These are phyloP conservation scores for Glarea lozoyensis DNA, from an alignment of 495 filamentous ascomycete genomes.

Conservation along the genomic window DNA sequence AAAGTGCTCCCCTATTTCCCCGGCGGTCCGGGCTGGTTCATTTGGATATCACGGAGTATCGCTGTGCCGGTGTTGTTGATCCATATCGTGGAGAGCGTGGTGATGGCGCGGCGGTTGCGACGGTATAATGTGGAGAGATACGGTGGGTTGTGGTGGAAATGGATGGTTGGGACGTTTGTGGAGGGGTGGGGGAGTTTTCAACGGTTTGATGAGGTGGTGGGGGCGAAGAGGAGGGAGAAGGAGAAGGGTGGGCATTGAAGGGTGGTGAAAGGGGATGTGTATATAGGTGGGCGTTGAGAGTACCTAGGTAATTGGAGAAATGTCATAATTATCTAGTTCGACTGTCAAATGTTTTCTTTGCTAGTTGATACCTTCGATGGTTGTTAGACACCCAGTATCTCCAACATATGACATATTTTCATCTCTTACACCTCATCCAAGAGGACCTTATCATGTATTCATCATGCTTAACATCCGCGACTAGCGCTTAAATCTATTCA, in stretches of 20 bases:
- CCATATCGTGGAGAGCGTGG: conserved; percentile 43
- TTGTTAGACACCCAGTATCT: too few relatives aligned
- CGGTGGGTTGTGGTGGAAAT: conserved; percentile 50
- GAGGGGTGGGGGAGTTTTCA: conserved; percentile 48
- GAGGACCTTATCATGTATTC: too few relatives aligned
- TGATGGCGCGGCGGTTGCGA: conserved; percentile 42
- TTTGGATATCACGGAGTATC: conserved; percentile 29
- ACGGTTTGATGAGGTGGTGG: conserved; percentile 47
- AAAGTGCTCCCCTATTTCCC: conserved; percentile 31
- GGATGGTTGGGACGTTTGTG: conserved; percentile 46
- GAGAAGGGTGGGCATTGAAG: conserved; percentile 36
- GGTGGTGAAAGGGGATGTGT: too few relatives aligned
- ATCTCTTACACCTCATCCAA: too few relatives aligned
- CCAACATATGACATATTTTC: too few relatives aligned
- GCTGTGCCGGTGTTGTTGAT: conserved; percentile 36
- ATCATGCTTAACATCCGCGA: too few relatives aligned
- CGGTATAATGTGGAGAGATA: conserved; percentile 46
- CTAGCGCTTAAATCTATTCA: too few relatives aligned
- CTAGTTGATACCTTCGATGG: too few relatives aligned
- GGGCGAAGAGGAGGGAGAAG: conserved; percentile 33
- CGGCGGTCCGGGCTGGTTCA: conserved; percentile 42
- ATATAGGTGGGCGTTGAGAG: not conserved
- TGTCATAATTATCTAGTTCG: not conserved
- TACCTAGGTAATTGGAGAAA: not conserved
- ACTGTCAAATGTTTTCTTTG: too few relatives aligned